These are phyloP conservation scores for Linnemannia hyalina DNA, from an alignment of 192 early-diverging fungal species.

Conservation along the genomic window DNA sequence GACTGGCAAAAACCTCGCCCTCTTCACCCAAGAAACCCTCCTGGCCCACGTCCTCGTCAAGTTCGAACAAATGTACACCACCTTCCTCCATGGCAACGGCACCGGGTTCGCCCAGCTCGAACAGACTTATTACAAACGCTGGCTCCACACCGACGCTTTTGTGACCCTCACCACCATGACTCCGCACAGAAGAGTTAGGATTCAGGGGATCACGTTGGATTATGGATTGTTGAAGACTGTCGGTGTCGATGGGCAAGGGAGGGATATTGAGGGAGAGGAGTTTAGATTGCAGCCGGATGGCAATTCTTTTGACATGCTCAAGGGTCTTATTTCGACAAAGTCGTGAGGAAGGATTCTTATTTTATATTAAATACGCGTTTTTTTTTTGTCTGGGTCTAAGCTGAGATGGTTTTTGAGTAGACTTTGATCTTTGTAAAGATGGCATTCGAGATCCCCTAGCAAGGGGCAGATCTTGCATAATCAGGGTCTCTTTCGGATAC, in stretches of 20 bases:
- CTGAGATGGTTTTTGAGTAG: no score
- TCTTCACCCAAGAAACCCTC: conserved; percentile 76
- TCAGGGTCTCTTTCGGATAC: not conserved
- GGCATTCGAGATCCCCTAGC: no score
- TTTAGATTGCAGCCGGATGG: conserved; percentile 95
- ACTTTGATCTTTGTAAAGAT: no score
- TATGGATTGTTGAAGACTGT: conserved; percentile 83
- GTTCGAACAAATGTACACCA: conserved; percentile 83
- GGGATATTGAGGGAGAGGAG: conserved; percentile 55
- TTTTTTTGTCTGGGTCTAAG: no score
- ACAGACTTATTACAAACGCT: conserved; percentile 83
- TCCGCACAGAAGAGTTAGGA: conserved; percentile 62
- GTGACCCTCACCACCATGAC: conserved; percentile 43
- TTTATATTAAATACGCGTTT: not conserved
- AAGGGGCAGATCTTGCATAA: not conserved
- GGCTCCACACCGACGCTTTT: conserved; percentile 82
- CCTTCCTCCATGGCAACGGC: conserved; percentile 69
- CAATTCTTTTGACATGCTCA: conserved; percentile 98
- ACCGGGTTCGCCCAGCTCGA: conserved; percentile 81
- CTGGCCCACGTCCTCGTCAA: conserved; percentile 75
- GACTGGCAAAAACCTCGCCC: conserved; percentile 60
- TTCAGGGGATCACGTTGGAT: conserved; percentile 82
- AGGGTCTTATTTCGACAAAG: conserved; percentile 86
- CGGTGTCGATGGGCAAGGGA: conserved; percentile 62
- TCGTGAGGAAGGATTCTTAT: conserved; percentile 35